Base-by-base conservation (phyloP, 805 yeast genomes). In the Cyberlindnera euphorbiiphila region DNA sequence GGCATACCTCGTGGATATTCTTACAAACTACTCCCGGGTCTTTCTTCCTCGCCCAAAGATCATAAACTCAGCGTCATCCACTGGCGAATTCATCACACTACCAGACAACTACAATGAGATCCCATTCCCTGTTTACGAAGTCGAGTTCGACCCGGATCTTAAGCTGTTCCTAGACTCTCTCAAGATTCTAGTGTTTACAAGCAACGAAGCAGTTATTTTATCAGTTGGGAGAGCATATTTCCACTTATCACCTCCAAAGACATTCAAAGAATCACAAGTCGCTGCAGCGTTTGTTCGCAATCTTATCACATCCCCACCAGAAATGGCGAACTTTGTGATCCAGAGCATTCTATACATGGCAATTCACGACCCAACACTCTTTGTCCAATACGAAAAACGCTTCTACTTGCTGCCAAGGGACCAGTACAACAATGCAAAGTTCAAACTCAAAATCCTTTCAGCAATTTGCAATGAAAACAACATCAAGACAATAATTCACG, bases 321-420 rank as follows among this genome's bases (percentile, higher is more conserved):
- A 62, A 13, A 51, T 64, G 1, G 61, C 62, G 25, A 49, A 52
- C 12, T 50, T 66, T 7, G 66, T 81, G 1, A 59, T 79, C 31
- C 71, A 76, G 47, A 61, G 72, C 15, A 68, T 81, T 13, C 55
- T 65, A 7, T 56, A 59, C 3, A 57, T 68, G 38, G 62, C 70
- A 5, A 47, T 66, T 14, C 46, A 57, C 49, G 69, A 57, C 40
- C 60, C 56, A 11, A 66, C 65, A 1, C 32, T 60, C 8, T 64
- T 60, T 42, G 51, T 53, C 14, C 59, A 58, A 16, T 64, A 65
- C 45, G 67, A 64, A 28, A 68, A 62, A 30, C 63, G 65, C 24
- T 82, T 87, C 51, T 74, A 67, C 43, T 56, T 86, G 1, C 63
- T 67, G 12, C 82, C 87, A 3, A 53, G 61, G 2, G 95, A 86